Base-by-base conservation (phyloP, 1,284 basidiomycete genomes). In the Cutaneotrichosporon spelunceum region DNA sequence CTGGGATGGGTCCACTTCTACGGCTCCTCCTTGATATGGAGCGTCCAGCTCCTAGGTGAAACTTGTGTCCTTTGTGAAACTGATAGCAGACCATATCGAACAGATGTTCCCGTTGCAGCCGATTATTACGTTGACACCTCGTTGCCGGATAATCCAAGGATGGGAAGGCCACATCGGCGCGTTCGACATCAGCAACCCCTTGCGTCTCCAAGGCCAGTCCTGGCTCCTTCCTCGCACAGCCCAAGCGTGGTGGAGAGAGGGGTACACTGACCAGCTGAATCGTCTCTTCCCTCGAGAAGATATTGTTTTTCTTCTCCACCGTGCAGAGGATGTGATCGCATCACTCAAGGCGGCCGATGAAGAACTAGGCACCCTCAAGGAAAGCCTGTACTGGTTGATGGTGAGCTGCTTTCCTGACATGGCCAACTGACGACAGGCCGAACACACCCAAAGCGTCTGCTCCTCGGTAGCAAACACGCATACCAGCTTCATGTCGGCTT, bases 281-380 rank as follows among this genome's bases (percentile, higher is more conserved):
- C 50, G 50, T 11, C 11, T 10, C 19, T 52, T 52, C 29, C 50
- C 50, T 1, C n/a, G 29, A 2, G 30, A 34, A 21, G 50, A 52
- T 30, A 52, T 52, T 6, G 30, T 23, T 21, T 52, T 52, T 21
- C 50, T 52, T 30, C 50, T 52, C 30, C 27, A 52, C 50, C 16
- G 50, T 10, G 30, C 50, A 8, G 50, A 52, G 10, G 50, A 52
- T 7, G 29, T 52, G 16, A 14, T 52, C 30, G 19, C 29, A n/a
- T 21, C n/a, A 27, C n/a, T 52, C 9, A 33, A 8, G 21, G 50
- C 16, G 30, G n/a, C 8, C 19, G 29, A 34, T 2, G 30, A 23
- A 1, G 50, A n/a, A 16, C 7, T 52, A 4, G 16, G n/a, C 30
- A 21, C 2, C 2, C 50, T 52, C 50, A 34, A 21, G 29, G 50